These are phyloP conservation scores for Colletotrichum australisinense DNA, from an alignment of 2,329 filamentous ascomycete genomes.

Conservation along the genomic window DNA sequence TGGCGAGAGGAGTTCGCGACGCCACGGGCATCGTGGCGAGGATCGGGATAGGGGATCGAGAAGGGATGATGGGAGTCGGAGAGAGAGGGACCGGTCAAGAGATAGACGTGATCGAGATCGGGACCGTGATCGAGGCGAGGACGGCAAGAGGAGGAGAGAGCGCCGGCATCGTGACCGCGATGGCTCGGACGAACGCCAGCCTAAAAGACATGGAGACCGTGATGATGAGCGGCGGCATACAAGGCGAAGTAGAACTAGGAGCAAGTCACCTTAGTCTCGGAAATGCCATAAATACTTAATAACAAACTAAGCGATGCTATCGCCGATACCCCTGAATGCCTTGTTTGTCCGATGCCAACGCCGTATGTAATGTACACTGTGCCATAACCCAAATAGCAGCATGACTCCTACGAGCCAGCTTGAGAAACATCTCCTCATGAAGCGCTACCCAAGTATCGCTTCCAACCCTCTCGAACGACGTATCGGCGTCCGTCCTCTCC, in stretches of 20 bases:
- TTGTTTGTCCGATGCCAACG: not conserved
- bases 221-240: constrained; percentile 33
- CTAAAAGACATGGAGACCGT: constrained; percentile 36
- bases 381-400: not conserved
- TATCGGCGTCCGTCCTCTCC: constrained; percentile 75
- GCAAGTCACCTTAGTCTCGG: constrained; percentile 29
- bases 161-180: constrained; percentile 44
- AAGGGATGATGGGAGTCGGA: constrained; percentile 41
- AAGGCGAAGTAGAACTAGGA: constrained; percentile 35
- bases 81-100: constrained; percentile 38
- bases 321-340: constrained; percentile 24
- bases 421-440: constrained; percentile 36
- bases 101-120: constrained; percentile 39
- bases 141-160: constrained; percentile 39
- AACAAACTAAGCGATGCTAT: constrained; percentile 12
- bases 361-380: constrained; percentile 8
- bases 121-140: constrained; percentile 39
- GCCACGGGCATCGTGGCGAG: constrained; percentile 41
- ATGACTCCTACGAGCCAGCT: not conserved
- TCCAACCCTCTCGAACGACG: constrained; percentile 83
- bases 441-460: constrained; percentile 72
- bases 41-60: constrained; percentile 45
- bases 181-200: constrained; percentile 41
- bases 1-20: constrained; percentile 39
- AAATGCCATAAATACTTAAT: constrained; percentile 9